These are phyloP conservation scores for Suillus occidentalis DNA, from an alignment of 768 basidiomycete genomes.

Conservation along the genomic window DNA sequence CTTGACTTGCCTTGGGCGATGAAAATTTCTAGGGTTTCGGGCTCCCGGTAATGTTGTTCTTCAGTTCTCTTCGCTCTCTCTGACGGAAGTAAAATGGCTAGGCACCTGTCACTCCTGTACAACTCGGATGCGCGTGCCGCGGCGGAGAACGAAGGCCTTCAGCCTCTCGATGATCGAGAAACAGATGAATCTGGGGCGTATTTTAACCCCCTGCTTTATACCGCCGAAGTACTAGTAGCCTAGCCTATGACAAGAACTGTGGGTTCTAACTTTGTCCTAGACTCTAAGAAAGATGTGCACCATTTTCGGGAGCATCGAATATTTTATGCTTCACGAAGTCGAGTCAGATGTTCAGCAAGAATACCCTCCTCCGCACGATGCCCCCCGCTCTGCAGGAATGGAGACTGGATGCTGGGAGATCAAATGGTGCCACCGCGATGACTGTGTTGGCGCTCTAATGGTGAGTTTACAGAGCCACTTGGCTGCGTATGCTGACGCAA, in stretches of 20 bases:
- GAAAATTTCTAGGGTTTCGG: constrained; percentile 54
- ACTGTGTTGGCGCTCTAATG: constrained; percentile 71
- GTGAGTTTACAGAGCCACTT: constrained; percentile 39
- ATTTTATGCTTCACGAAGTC: constrained; percentile 39
- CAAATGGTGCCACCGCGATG: constrained; percentile 77
- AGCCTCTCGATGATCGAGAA: constrained; percentile 34
- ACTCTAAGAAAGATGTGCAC: constrained; percentile 49
- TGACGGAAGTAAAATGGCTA: constrained; percentile 22
- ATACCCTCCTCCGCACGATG: constrained; percentile 55
- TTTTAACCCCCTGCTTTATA: constrained; percentile 57
- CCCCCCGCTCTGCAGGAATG: constrained; percentile 55
- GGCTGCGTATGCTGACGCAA: constrained; percentile 6
- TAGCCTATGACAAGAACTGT: neutral
- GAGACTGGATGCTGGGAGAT: constrained; percentile 67
- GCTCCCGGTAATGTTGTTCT: constrained; percentile 46
- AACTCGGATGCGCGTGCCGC: constrained; percentile 50
- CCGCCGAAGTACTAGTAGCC: constrained; percentile 48
- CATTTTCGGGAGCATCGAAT: constrained; percentile 67
- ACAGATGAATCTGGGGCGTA: constrained; percentile 36
- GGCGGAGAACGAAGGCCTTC: constrained; percentile 4
- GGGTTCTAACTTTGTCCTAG: constrained; percentile 32
- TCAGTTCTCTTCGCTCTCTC: constrained; percentile 13
- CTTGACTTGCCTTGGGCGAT: constrained; percentile 59
- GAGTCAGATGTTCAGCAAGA: constrained; percentile 21
- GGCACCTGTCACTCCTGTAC: constrained; percentile 48